Base-by-base conservation (phyloP, 2,329 filamentous ascomycete genomes). In the Neoarthrinium moseri region DNA sequence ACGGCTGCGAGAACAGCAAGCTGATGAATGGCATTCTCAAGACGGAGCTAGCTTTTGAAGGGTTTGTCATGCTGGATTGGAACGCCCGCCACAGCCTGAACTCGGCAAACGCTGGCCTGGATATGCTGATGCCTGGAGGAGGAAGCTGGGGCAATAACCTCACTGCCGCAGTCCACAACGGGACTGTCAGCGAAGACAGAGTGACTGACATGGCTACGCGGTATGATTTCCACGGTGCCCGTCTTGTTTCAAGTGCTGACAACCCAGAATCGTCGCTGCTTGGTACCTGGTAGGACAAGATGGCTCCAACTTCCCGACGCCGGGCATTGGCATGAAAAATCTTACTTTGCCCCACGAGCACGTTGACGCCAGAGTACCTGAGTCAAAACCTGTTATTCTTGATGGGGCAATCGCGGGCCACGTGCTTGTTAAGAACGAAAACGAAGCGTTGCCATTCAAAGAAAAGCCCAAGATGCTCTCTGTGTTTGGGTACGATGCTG, bases 121-220 rank as follows among this genome's bases (percentile, higher is more conserved):
- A 95, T 57, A 86, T 92, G 79, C 79, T 82, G 4, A 85, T 86
- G 81, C 81, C 81, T 0, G 67, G 68, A n/a, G 65, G 59, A 4
- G 74, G 73, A 0, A 73, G 81, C 2, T 79, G 73, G 66, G 89
- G 87, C 0, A 56, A 66, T 6, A 91, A 91, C 59, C 66, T 95
- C 47, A 86, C 85, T 0, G 71, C 87, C 47, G 87, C 87, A 0
- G 81, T 95, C n/a, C 69, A 80, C 23, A 94, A 94, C 56, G 87
- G 89, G 4, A 88, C 86, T 0, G 71, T 95, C 7, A 79, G 80
- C 1, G 80, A 85, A 53, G 83, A 77, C 60, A 77, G 89, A 21
- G 60, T 95, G 2, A 84, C 87, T 45, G 89, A 95, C 63, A 92
- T 92, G 82, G 86, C 80, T 1, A 86, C 84, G 8, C 83, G 90